These are phyloP conservation scores for Termitomyces sp. DNA, from an alignment of 768 basidiomycete genomes.

Conservation along the genomic window DNA sequence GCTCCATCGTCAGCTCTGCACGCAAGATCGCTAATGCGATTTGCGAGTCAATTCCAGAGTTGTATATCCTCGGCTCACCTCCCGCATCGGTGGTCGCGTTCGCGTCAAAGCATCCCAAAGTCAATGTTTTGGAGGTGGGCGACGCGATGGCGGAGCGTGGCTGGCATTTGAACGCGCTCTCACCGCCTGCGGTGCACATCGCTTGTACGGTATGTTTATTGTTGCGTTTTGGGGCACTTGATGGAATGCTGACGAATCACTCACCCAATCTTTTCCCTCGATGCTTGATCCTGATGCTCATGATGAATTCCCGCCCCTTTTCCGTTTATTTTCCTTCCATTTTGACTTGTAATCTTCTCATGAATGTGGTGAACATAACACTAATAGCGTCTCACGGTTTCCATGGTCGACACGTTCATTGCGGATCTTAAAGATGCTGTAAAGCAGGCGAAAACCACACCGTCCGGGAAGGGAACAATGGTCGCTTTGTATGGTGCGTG, in stretches of 20 bases:
- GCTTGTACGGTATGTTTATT: slow-evolving; percentile 77
- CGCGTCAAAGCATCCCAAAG: slow-evolving; percentile 49
- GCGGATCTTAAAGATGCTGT: slow-evolving; percentile 80
- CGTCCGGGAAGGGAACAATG: slow-evolving; percentile 80
- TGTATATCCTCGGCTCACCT: slow-evolving; percentile 87
- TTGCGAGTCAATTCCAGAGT: slow-evolving; percentile 63
- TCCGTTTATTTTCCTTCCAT: neutral
- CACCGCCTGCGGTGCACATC: slow-evolving; percentile 84
- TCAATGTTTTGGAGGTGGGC: slow-evolving; percentile 85
- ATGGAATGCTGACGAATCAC: slow-evolving; percentile 1
- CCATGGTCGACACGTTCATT: slow-evolving; percentile 71
- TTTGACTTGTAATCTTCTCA: neutral
- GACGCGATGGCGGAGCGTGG: slow-evolving; percentile 82
- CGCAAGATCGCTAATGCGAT: slow-evolving; percentile 67
- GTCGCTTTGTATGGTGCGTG: slow-evolving; percentile 82
- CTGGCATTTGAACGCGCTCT: slow-evolving; percentile 89
- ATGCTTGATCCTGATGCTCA: neutral
- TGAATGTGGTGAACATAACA: neutral
- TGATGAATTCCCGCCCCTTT: neutral
- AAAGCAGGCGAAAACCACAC: slow-evolving; percentile 57
- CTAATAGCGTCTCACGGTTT: slow-evolving; percentile 73
- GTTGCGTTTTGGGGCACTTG: neutral
- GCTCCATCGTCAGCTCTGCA: slow-evolving; percentile 71
- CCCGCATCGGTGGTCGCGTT: slow-evolving; percentile 91
- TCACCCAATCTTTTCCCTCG: neutral